A percentile compares a stretch with the other conserved stretches of the same genome.
Conservation (phyloP, 768 basidiomycete genomes). For the Naganishia friedmannii region DNA sequence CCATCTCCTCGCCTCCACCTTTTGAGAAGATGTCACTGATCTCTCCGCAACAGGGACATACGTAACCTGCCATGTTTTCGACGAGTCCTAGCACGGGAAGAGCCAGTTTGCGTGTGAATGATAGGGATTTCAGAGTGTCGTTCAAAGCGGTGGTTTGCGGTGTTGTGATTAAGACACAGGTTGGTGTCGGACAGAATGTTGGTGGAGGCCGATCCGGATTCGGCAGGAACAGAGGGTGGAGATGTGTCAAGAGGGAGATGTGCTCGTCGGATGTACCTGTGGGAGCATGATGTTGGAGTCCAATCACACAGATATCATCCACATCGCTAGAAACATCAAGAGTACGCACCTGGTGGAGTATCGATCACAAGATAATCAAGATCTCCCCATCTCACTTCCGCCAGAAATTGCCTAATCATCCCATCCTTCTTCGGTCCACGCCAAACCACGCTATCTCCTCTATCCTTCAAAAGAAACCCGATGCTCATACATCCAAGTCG, state of each 20-base stretch:
- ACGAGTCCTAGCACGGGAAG: slow-evolving; percentile 86
- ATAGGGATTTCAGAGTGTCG: slow-evolving; percentile 93
- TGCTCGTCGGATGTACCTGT: slow-evolving; percentile 99
- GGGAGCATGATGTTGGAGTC: not conserved
- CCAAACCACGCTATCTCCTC: slow-evolving; percentile 94
- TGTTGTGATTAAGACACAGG: slow-evolving; percentile 89
- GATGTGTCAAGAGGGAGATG: slow-evolving; percentile 87
- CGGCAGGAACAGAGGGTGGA: slow-evolving; percentile 68
- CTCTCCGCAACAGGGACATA: slow-evolving; percentile 94
- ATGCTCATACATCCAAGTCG: slow-evolving; percentile 93
- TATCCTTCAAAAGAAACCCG: slow-evolving; percentile 85
- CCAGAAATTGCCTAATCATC: slow-evolving; percentile 93
- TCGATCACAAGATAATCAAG: slow-evolving; percentile 90
- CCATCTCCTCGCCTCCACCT: slow-evolving; percentile 88
- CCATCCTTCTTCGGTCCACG: slow-evolving; percentile 97
- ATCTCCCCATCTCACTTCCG: slow-evolving; percentile 91
- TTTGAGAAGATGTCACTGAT: slow-evolving; percentile 91
- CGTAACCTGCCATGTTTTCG: slow-evolving; percentile 99
- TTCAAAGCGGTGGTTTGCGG: slow-evolving; percentile 94
- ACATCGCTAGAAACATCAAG: not conserved
- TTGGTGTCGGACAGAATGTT: slow-evolving; percentile 59
- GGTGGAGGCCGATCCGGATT: slow-evolving; percentile 30
- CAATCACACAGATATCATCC: too few relatives aligned
- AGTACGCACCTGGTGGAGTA: slow-evolving; percentile 82
- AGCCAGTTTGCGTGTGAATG: slow-evolving; percentile 83